Conservation (phyloP, 768 basidiomycete species). For the Chalciporus piperatus region DNA sequence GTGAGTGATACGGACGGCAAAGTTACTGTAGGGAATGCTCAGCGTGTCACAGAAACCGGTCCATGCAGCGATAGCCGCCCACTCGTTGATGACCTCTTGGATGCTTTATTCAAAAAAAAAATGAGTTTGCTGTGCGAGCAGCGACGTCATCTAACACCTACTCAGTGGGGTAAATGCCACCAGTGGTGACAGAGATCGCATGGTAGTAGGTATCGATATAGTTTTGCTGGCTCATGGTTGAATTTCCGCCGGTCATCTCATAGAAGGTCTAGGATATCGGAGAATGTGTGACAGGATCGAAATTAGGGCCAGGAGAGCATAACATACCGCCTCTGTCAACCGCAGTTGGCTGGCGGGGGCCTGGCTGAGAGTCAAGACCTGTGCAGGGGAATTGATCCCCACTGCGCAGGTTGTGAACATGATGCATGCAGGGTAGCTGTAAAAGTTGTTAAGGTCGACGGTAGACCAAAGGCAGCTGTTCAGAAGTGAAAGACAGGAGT, state of each 20-base stretch:
- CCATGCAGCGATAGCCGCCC: slow-evolving; percentile 24
- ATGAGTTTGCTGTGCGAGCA: too few relatives aligned
- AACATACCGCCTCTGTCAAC: too few relatives aligned
- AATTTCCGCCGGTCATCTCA: slow-evolving; percentile 15
- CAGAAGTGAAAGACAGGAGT: slow-evolving; percentile 16
- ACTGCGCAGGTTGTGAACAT: slow-evolving; percentile 18
- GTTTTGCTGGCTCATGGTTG: slow-evolving; percentile 19
- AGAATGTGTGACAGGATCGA: too few relatives aligned
- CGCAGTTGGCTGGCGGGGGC: too few relatives aligned
- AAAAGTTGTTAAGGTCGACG: slow-evolving; percentile 18
- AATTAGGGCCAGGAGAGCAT: too few relatives aligned
- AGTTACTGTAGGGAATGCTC: slow-evolving; percentile 20
- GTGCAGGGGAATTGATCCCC: neutral
- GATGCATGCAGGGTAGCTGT: slow-evolving; percentile 16
- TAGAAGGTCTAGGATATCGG: slow-evolving; percentile 9
- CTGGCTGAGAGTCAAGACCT: slow-evolving; percentile 2
- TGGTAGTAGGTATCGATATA: slow-evolving; percentile 23
- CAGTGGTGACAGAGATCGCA: slow-evolving; percentile 16
- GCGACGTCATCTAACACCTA: neutral
- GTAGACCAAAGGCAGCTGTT: slow-evolving; percentile 20
- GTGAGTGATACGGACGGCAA: slow-evolving; percentile 7
- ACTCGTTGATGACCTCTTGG: slow-evolving; percentile 2
- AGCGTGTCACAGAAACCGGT: slow-evolving; percentile 18
- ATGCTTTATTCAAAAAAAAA: slow-evolving; percentile 2
- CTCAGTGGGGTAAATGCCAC: slow-evolving; percentile 16